These are phyloP conservation scores for Ricinus communis DNA, from an alignment of 345 rosid genomes.

Conservation along the genomic window DNA sequence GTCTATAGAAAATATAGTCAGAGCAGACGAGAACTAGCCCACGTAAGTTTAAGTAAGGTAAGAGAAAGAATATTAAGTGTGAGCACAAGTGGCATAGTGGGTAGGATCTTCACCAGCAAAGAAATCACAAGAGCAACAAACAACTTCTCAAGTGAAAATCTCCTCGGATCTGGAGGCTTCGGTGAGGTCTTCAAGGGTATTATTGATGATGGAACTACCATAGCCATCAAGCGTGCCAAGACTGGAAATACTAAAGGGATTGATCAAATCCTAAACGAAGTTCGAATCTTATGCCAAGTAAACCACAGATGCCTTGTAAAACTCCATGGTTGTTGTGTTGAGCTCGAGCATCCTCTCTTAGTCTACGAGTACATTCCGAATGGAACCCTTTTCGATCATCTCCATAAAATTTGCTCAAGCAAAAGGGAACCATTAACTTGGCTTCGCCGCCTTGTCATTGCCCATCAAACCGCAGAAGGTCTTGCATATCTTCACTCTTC, in stretches of 20 bases:
- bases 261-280: slow-evolving; percentile 61
- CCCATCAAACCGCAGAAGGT: slow-evolving; percentile 52
- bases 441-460: slow-evolving; percentile 42
- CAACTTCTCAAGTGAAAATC: slow-evolving; percentile 45
- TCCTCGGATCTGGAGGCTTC: slow-evolving; percentile 54
- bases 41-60: neutral
- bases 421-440: slow-evolving; percentile 31
- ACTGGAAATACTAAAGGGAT: slow-evolving; percentile 46
- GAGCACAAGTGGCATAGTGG: slow-evolving; percentile 1
- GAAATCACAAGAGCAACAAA: slow-evolving; percentile 44
- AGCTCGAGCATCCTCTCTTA: slow-evolving; percentile 51
- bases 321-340: slow-evolving; percentile 41
- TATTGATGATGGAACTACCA: slow-evolving; percentile 42
- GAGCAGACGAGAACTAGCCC: neutral
- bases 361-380: slow-evolving; percentile 53
- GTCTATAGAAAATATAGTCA: neutral
- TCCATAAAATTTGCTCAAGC: slow-evolving; percentile 22
- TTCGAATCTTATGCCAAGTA: slow-evolving; percentile 60
- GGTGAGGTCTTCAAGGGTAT: slow-evolving; percentile 55
- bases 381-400: slow-evolving; percentile 52
- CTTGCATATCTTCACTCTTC: slow-evolving; percentile 56
- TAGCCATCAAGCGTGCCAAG: slow-evolving; percentile 57
- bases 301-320: slow-evolving; percentile 52
- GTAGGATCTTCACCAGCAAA: slow-evolving; percentile 38
- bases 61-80: slow-evolving; percentile 8